Evolutionary conservation across 352 stramenopile species (phyloP), one percentile per base, ranked within the genome.

Genomic region (Phytophthora crassamura): DNA sequence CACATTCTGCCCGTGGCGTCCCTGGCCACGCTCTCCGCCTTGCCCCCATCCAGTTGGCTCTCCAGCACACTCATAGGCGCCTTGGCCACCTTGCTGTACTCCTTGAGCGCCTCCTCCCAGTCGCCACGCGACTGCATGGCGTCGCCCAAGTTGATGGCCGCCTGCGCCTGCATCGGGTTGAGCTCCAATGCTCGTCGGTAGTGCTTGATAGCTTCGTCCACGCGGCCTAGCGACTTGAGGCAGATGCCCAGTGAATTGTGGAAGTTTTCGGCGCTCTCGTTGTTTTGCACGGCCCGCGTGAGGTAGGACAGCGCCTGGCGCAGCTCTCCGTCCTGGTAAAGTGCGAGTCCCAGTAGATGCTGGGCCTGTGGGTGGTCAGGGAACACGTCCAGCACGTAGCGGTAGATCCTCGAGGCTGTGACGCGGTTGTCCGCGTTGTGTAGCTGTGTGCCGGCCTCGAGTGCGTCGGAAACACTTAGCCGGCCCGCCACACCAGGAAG

Each of bases 231-330:
- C 0, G 69, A 61, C 22, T 82, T 80, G 4, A 89, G 70, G 49
- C 75, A 89, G 11, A 84, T 67, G 3, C 69, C 86, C 15, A 86
- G 49, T 10, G 80, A 84, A 54, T 86, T 83, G 64, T 90, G 73
- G 28, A 84, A 81, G 20, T 67, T 67, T 48, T 75, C 64, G 10
- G 89, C 72, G 18, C 62, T 79, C n/a, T 74, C 49, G 12, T 92
- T 84, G 22, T 47, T 32, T 9, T 69, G 42, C 20, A 90, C 58
- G 15, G 86, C 83, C 34, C 67, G 74, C 20, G 74, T 22, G 28
- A 94, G 52, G 32, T 79, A 66, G 34, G 62, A 18, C 14, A 82
- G 49, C 3, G 77, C 83, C 18, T 76, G 46, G 0, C 41, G 28
- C 2, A 65, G 6, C 11, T 79, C 34, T 6, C 75, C 75, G 9